Conservation (phyloP, 768 basidiomycete genomes). For the Lactarius trivialis region DNA sequence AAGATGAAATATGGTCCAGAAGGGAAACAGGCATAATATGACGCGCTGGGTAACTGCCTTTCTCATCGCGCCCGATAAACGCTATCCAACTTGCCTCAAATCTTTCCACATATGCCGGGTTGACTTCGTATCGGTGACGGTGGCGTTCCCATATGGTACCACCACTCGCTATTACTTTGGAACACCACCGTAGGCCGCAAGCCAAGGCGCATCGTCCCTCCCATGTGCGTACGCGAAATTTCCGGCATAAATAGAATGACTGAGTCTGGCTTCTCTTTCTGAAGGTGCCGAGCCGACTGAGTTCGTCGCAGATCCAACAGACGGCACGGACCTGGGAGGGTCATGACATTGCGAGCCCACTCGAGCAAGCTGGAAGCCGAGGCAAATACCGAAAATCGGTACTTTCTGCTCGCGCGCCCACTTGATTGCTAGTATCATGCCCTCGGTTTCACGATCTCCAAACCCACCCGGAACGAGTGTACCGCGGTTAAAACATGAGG, state of each 20-base stretch:
- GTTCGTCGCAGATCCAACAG: too few species aligned
- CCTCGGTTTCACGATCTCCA: slow-evolving; percentile 87
- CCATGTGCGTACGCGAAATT: slow-evolving; percentile 95
- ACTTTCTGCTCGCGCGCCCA: slow-evolving; percentile 93
- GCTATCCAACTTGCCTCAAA: slow-evolving; percentile 67
- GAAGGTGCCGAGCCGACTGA: too few species aligned
- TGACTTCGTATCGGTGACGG: slow-evolving; percentile 93
- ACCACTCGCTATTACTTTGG: slow-evolving; percentile 65
- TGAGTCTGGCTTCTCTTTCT: slow-evolving; percentile 51
- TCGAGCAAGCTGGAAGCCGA: slow-evolving; percentile 99
- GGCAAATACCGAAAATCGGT: slow-evolving; percentile 94
- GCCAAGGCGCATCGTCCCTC: slow-evolving; percentile 99
- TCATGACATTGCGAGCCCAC: slow-evolving; percentile 83
- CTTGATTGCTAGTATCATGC: slow-evolving; percentile 97
- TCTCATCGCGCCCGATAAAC: slow-evolving; percentile 88
- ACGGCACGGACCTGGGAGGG: slow-evolving; percentile 49
- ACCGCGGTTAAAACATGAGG: slow-evolving; percentile 46
- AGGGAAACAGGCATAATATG: background rate
- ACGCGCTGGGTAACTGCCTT: slow-evolving; percentile 76
- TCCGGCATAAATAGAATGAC: slow-evolving; percentile 98
- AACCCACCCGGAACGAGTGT: slow-evolving; percentile 98
- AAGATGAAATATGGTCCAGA: background rate
- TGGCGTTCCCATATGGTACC: slow-evolving; percentile 93
- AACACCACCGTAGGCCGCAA: slow-evolving; percentile 94
- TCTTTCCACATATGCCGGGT: slow-evolving; percentile 74